Evolutionary conservation across 139 green algal genomes (phyloP), one percentile per base, ranked within the genome.

Genomic region (Ettlia oleoabundans): DNA sequence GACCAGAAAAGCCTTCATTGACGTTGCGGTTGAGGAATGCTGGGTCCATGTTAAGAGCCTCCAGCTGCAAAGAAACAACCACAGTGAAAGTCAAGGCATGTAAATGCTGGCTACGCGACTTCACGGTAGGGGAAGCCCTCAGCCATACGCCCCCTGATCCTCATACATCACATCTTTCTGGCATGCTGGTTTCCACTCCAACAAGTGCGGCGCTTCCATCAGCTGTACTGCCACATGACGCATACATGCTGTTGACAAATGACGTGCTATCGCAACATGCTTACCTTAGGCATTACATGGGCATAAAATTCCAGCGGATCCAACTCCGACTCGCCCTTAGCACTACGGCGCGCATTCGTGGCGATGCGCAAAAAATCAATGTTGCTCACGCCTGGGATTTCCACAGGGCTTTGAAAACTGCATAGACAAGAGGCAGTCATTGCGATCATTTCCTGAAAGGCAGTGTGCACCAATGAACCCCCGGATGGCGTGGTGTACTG

Each of bases 281-380:
- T 28, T 32, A 94, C 90, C 90, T 98, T 99, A 42, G 96, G 96
- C 81, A 92, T 95, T 33, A 99, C 85, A 72, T 96, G 94, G 2
- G 90, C 94, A 68, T 99, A 99, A 72, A 99, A 99, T 87, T 99
- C 97, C 6, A 99, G 90, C 1, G 97, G 97, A 74, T 99, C 97
- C n/a, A 99, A 84, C 89, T 99, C 97, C 0, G 85, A 32, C 77
- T 97, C 72, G 18, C 95, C 95, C 26, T 86, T 79, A 1, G 94
- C 87, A 76, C 94, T 95, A 13, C 94, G 84, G 26, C 93, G 85
- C 8, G 96, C 93, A 80, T 99, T 99, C 85, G 83, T 93, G n/a
- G 95, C 90, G 80, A 99, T 91, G 7, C 97, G 89, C 62, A 99
- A 86, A 84, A 99, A 99, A 80, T 99, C 97, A 10, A 95, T 93